Evolutionary conservation across 2,329 filamentous ascomycete genomes (phyloP), one percentile per base, ranked within the genome.

Genomic region (Pseudogymnoascus sp.): DNA sequence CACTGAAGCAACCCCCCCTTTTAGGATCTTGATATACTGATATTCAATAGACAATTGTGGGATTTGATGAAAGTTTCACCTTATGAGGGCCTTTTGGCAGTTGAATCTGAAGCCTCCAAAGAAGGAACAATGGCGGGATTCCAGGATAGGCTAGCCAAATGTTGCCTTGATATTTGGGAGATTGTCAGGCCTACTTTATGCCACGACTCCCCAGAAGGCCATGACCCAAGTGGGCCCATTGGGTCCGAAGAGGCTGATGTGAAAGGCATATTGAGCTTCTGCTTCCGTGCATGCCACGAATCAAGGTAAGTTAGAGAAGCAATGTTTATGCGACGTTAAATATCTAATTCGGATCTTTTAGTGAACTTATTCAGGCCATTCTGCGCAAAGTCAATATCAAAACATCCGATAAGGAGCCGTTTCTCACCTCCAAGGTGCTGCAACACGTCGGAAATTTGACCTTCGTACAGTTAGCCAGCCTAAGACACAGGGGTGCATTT

Each of bases 221-320:
- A 95, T 73, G 78, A 91, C 3, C 88, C 87, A 0, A 86, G 93
- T 61, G 90, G 93, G 26, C 74, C 91, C n/a, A 85, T 89, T 62
- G 87, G 89, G 36, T 77, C 84, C 14, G 82, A 88, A 4, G 89
- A 87, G 0, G 80, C 91, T 1, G 87, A 89, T 61, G 92, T 91
- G 0, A 97, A 97, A 72, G 91, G 96, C 69, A 82, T 96, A 16
- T 77, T 99, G 57, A 97, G 93, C 68, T 99, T 95, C 74, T 96
- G 92, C 66, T 99, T 96, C 83, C 86, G 95, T 69, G 91, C 92
- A 5, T 81, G 97, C n/a, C 93, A 96, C 66, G 95, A 99, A 76
- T 91, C 93, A 23, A 96, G 91, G 89, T 91, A 77, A 66, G 76
- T 63, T 65, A 18, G 40, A n/a, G 16, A 21, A 5, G 14, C n/a